Conservation (phyloP, 352 stramenopile species). For the Globisporangium irregulare region DNA sequence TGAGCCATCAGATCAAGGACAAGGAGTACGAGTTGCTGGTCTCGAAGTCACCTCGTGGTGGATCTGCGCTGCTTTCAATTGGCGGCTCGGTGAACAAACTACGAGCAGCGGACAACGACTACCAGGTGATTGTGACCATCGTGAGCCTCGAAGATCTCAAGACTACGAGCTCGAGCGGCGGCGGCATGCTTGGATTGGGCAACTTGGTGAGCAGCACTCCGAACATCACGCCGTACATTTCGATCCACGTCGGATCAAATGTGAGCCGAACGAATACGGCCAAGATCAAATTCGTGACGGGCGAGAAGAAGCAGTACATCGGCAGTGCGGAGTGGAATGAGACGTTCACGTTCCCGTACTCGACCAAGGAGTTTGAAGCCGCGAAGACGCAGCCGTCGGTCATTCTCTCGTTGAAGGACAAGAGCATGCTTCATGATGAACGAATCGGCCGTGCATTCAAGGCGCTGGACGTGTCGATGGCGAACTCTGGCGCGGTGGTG, state of each 20-base stretch:
- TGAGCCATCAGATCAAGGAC: slow-evolving; percentile 71
- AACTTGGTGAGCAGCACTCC: slow-evolving; percentile 75
- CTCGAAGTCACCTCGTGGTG: slow-evolving; percentile 40
- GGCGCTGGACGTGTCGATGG: slow-evolving; percentile 14
- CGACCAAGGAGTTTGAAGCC: slow-evolving; percentile 44
- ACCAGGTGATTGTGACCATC: slow-evolving; percentile 75
- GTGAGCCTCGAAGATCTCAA: slow-evolving; percentile 50
- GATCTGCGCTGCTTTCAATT: slow-evolving; percentile 23
- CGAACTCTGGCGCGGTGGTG: background rate
- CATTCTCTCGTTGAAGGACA: slow-evolving; percentile 47
- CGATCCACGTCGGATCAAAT: slow-evolving; percentile 69
- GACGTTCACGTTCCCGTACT: slow-evolving; percentile 75
- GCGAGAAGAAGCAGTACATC: slow-evolving; percentile 41
- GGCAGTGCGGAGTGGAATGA: slow-evolving; percentile 67
- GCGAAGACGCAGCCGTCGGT: slow-evolving; percentile 17
- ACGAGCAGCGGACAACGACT: slow-evolving; percentile 38
- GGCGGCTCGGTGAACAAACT: slow-evolving; percentile 22
- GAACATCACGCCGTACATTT: slow-evolving; percentile 81
- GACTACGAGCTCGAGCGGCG: slow-evolving; percentile 59
- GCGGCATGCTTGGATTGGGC: slow-evolving; percentile 63
- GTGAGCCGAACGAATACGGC: slow-evolving; percentile 63
- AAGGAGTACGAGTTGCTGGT: slow-evolving; percentile 74
- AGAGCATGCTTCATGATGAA: slow-evolving; percentile 52
- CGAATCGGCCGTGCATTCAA: slow-evolving; percentile 30
- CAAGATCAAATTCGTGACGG: slow-evolving; percentile 59